Evolutionary conservation across 2,329 filamentous ascomycete genomes (phyloP), one percentile per base, ranked within the genome.

Genomic region (Fusarium fracticaudum): DNA sequence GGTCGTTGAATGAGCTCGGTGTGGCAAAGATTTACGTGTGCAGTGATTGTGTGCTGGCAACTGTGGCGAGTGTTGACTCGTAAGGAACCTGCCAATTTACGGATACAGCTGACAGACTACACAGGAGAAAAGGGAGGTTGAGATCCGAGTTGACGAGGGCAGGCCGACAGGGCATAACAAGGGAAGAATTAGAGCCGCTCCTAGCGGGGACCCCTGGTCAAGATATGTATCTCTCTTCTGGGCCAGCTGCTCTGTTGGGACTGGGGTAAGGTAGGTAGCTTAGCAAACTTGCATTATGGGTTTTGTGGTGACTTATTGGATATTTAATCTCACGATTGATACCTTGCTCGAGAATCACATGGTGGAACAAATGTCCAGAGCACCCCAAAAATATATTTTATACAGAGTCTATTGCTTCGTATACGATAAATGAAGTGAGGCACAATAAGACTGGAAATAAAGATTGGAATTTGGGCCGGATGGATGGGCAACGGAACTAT

Each of bases 101-200:
- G 17, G 48, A 51, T 51, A 51, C 31, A 50, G 29, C 22, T 35
- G 31, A 29, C 40, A 59, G 20, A 33, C 20, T 11, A 69, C 60
- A 60, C 68, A 70, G 31, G n/a, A 55, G 73, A 72, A 70, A 63
- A 76, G 72, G 72, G 73, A 77, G 72, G 47, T 50, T 66, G 64
- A 76, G 67, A 68, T 64, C 43, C 54, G 59, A 64, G 47, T 38
- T 59, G 58, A 69, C 35, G 57, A 64, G 64, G 37, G 67, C 67
- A 54, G 43, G 68, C 63, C 51, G 40, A 70, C 69, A 51, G 53
- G 73, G 73, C 60, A 55, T 29, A 38, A 55, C 24, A 45, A 71
- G 74, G 67, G 73, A 71, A 69, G 65, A 67, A 60, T 31, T 45
- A 72, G 67, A 75, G 64, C 66, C 71, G 74, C 66, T 60, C 72